Conservation (phyloP, 148 eudicot species). For the Dysphania ambrosioides region DNA sequence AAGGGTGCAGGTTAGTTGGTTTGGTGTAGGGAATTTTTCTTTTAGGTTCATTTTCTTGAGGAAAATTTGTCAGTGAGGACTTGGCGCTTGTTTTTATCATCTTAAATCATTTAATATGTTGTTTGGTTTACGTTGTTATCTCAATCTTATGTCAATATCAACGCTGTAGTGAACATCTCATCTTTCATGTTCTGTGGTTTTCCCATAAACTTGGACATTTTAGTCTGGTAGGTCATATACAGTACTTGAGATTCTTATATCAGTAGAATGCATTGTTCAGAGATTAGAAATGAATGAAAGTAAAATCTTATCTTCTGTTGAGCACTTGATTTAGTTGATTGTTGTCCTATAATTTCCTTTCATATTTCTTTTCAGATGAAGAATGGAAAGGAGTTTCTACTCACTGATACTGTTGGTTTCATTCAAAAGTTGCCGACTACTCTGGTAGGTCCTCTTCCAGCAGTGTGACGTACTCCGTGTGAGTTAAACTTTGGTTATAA, state of each 20-base stretch:
- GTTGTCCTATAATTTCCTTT: conserved; percentile 1
- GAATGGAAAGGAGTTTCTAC: conserved; percentile 80
- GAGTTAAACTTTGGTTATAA: not conserved
- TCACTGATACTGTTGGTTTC: conserved; percentile 96
- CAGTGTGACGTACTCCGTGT: conserved; percentile 1
- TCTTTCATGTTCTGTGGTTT: not conserved
- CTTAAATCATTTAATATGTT: not conserved
- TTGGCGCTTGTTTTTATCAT: not conserved
- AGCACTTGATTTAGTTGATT: not conserved
- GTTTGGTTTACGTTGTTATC: not conserved
- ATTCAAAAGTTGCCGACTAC: conserved; percentile 91
- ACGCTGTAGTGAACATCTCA: not conserved
- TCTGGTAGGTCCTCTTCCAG: conserved; percentile 45
- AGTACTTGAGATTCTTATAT: not conserved
- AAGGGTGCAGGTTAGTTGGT: conserved; percentile 79
- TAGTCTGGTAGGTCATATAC: not conserved
- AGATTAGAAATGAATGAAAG: not conserved
- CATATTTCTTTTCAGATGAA: conserved; percentile 46
- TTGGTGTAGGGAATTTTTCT: not conserved
- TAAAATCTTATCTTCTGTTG: conserved; percentile 2
- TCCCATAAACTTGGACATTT: not conserved
- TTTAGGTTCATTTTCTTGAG: not conserved
- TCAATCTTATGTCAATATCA: not conserved
- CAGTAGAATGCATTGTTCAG: not conserved
- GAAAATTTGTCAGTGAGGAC: not conserved